phyloP scores from a whole-genome alignment of 495 filamentous ascomycete species.

The Penicillium chermesinum region DNA sequence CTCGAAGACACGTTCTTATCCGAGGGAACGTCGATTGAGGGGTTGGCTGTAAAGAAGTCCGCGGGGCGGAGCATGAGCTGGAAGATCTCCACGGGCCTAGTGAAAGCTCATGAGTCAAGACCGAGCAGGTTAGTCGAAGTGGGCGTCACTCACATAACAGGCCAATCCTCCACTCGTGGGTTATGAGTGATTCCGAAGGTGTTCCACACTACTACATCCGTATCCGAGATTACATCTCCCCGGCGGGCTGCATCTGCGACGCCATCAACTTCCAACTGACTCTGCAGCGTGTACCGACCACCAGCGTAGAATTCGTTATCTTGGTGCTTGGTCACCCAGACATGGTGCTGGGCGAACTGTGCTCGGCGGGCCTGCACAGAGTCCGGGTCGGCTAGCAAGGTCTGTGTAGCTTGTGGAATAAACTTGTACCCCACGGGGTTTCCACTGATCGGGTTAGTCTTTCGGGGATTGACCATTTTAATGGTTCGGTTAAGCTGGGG shows the following conservation, averaged over 20 bases:
- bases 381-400: slow-evolving; percentile 68
- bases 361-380: slow-evolving; percentile 72
- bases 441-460: slow-evolving; percentile 67
- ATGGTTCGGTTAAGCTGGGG: slow-evolving; percentile 63
- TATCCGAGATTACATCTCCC: slow-evolving; percentile 48
- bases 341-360: slow-evolving; percentile 80
- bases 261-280: slow-evolving; percentile 53
- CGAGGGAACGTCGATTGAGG: slow-evolving; percentile 66
- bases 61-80: slow-evolving; percentile 64
- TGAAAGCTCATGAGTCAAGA: slow-evolving; percentile 4
- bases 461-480: slow-evolving; percentile 72
- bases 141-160: slow-evolving; percentile 59
- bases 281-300: slow-evolving; percentile 86
- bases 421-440: slow-evolving; percentile 82
- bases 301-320: slow-evolving; percentile 82
- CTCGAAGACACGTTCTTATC: slow-evolving; percentile 50
- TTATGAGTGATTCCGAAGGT: slow-evolving; percentile 63
- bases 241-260: slow-evolving; percentile 51
- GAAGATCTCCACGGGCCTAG: slow-evolving; percentile 52
- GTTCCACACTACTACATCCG: slow-evolving; percentile 44
- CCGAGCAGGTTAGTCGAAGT: neutral
- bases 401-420: slow-evolving; percentile 67
- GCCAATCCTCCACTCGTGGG: slow-evolving; percentile 60
- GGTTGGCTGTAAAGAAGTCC: slow-evolving; percentile 74
- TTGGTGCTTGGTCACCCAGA: slow-evolving; percentile 76